Evolutionary conservation across 495 filamentous ascomycete genomes (phyloP).

Genomic region (Penicillium diatomitis): DNA sequence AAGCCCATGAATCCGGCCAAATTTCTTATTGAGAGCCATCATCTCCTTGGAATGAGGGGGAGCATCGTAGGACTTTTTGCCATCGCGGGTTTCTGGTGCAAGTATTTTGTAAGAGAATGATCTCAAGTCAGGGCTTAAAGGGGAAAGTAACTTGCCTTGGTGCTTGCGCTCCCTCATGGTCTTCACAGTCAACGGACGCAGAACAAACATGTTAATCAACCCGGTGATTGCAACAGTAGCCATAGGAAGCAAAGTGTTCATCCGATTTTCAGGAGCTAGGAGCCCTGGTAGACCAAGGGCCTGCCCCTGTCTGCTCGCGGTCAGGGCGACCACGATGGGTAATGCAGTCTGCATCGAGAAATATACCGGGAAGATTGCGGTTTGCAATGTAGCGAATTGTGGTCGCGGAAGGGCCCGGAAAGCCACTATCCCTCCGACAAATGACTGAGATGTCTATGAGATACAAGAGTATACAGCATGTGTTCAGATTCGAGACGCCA

Average conservation of each 20-base stretch:
- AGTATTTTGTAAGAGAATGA: too few species aligned
- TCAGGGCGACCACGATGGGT: conserved; percentile 66
- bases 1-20: conserved; percentile 67
- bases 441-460: conserved; percentile 43
- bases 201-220: conserved; percentile 53
- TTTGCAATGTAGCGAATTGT: conserved; percentile 72
- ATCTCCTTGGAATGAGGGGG: conserved; percentile 73
- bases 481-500: too few species aligned
- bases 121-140: background rate
- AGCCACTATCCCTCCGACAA: conserved; percentile 65
- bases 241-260: conserved; percentile 55
- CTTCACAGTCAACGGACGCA: conserved; percentile 64
- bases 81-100: conserved; percentile 58
- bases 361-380: conserved; percentile 74
- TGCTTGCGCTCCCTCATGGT: conserved; percentile 65
- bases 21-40: conserved; percentile 68
- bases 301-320: conserved; percentile 52
- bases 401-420: conserved; percentile 67
- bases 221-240: conserved; percentile 53
- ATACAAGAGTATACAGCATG: too few species aligned
- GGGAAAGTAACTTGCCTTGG: conserved; percentile 48
- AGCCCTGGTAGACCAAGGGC: conserved; percentile 44
- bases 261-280: conserved; percentile 44
- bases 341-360: conserved; percentile 72
- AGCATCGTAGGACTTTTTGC: conserved; percentile 70